Conservation (phyloP, 2,329 filamentous ascomycete genomes). For the Lecanicillium sp. region DNA sequence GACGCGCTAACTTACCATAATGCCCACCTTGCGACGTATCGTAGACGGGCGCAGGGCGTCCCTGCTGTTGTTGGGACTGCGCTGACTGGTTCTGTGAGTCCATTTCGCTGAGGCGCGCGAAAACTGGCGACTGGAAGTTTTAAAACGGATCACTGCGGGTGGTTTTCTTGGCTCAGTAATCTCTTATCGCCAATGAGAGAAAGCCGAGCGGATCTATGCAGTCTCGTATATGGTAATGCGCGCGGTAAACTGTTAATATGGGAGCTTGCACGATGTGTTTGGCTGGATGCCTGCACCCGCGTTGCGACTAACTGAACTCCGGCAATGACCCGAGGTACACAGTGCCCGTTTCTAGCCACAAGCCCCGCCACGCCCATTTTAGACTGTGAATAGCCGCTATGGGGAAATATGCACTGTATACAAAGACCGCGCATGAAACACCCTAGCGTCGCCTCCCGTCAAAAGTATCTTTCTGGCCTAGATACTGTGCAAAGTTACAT, state of each 20-base stretch:
- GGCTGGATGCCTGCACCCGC: conserved; percentile 3
- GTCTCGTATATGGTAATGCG: neutral
- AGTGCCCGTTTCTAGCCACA: conserved; percentile 1
- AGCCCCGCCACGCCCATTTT: too few species aligned
- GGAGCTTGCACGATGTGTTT: conserved; percentile 6
- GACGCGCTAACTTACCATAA: conserved; percentile 59
- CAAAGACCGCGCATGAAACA: neutral
- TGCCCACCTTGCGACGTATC: conserved; percentile 69
- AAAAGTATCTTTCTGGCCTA: neutral
- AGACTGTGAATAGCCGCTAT: neutral
- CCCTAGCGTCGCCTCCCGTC: neutral
- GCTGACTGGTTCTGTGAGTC: conserved; percentile 40
- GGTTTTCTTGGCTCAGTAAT: neutral
- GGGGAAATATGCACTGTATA: conserved; percentile 3
- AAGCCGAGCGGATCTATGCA: neutral
- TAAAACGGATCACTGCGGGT: neutral
- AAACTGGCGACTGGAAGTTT: neutral
- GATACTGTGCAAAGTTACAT: neutral
- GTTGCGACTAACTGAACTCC: conserved; percentile 6
- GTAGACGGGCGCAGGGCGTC: conserved; percentile 59
- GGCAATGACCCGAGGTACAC: conserved; percentile 9
- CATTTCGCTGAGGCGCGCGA: conserved; percentile 23
- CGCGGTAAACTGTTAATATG: conserved; percentile 4
- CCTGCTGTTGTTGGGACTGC: conserved; percentile 50
- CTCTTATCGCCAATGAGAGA: neutral